These are phyloP conservation scores for Dendrobium catenatum DNA, from an alignment of 106 monocot genomes.

Conservation along the genomic window DNA sequence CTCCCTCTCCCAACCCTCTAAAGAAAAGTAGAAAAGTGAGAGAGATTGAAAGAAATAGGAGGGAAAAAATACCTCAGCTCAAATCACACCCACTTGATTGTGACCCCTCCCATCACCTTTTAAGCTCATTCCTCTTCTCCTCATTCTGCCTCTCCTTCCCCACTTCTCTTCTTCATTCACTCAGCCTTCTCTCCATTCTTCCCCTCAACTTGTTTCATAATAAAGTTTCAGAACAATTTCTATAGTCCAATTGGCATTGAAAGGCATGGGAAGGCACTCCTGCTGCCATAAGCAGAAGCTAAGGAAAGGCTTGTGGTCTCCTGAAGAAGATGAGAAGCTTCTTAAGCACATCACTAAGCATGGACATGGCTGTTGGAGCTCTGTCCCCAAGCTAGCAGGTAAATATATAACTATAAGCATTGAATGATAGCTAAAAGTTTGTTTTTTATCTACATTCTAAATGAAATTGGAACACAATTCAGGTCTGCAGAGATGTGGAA, in stretches of 20 bases:
- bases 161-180: not conserved
- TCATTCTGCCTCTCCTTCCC: not conserved
- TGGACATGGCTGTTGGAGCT: constrained; percentile 46
- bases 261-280: constrained; percentile 28
- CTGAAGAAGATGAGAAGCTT: constrained; percentile 45
- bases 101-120: constrained; percentile 13
- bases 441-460: not conserved
- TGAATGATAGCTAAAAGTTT: not conserved
- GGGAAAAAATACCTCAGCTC: constrained; percentile 22
- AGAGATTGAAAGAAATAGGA: not conserved
- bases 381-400: constrained; percentile 35
- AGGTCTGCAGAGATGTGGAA: constrained; percentile 93
- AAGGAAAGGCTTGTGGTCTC: constrained; percentile 42
- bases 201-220: not conserved
- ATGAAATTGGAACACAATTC: constrained; percentile 2
- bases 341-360: constrained; percentile 21
- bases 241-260: not conserved
- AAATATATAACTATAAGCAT: not conserved
- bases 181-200: not conserved
- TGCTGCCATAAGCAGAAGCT: constrained; percentile 41
- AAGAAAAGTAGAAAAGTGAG: not conserved
- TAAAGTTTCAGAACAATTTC: not conserved
- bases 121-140: constrained; percentile 1
- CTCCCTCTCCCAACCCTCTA: constrained; percentile 12
- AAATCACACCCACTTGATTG: constrained; percentile 34